Base-by-base conservation (phyloP, 768 basidiomycete genomes). In the Suillus luteus region DNA sequence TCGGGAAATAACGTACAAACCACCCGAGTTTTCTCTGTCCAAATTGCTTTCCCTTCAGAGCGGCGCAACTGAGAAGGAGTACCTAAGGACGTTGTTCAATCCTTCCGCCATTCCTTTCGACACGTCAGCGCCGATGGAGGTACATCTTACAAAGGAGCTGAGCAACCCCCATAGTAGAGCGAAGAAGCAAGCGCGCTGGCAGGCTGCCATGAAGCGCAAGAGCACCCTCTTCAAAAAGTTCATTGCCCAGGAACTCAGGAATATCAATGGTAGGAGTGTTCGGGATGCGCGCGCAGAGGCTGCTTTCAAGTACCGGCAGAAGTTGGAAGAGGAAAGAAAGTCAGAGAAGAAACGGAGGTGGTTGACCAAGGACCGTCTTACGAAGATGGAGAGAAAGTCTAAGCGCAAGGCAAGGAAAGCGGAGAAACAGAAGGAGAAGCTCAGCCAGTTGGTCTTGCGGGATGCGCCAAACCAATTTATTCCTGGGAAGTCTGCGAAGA, bases 121-220 rank as follows among this genome's bases (percentile, higher is more conserved):
- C 37, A 80, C 82, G 12, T 74, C 80, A 15, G 77, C 80, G 11
- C 89, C 90, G 14, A 81, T 91, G 64, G 93, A 95, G 72, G 70
- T 83, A 27, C 85, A 86, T 70, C 76, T 95, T 62, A 72, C 78
- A 52, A 83, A 83, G 65, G 93, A 95, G 70, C 84, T 95, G 44
- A 82, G 90, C 33, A 93, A 93, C 73, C 92, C 92, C 31, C 89
- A 93, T 70, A 86, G 90, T 14, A 87, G 91, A 22, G 90, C 92
- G 10, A 93, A 91, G 80, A 93, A 91, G 73, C 87, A 90, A 69
- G 79, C 80, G 57, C 85, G 93, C 66, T 94, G 90, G 89, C 85
- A 90, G 73, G 80, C 79, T 5, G 82, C 81, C 67, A 81, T 82
- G 66, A 67, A 72, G 19, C 78, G 81, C 65, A 82, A 81, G 70